A percentile compares a stretch with the other conserved stretches of the same genome.
phyloP scores from a whole-genome alignment of 2,329 filamentous ascomycete genomes.

The Penicillium freii region DNA sequence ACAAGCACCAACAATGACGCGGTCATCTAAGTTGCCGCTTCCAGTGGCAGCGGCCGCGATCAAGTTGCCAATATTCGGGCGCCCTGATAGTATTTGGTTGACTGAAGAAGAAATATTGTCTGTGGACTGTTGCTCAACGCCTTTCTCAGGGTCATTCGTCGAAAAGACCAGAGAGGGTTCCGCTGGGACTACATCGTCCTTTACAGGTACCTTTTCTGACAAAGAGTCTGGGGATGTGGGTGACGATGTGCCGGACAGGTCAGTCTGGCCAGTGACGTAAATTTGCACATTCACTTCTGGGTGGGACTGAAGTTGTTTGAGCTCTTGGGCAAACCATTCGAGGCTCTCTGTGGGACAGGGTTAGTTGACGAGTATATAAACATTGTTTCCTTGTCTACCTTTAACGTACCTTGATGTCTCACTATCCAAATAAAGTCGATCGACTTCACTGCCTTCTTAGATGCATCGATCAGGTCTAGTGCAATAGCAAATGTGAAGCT shows the following conservation, averaged over 20 bases:
- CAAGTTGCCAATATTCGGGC: neutral
- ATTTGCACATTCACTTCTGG: constrained; percentile 7
- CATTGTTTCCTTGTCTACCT: neutral
- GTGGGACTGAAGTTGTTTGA: constrained; percentile 3
- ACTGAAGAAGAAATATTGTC: neutral
- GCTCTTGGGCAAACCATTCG: neutral
- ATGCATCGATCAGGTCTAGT: neutral
- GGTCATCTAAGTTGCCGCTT: neutral
- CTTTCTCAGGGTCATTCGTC: neutral
- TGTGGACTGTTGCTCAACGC: neutral
- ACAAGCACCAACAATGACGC: constrained; percentile 2
- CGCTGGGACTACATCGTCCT: neutral
- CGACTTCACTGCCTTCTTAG: neutral
- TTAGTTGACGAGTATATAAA: neutral
- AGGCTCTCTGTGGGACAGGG: neutral
- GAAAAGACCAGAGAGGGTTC: neutral
- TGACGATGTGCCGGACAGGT: neutral
- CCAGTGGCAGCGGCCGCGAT: neutral
- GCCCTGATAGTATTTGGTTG: neutral
- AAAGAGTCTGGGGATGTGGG: neutral
- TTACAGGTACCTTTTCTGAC: neutral
- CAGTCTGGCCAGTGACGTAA: constrained; percentile 2
- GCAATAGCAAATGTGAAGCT: constrained; percentile 9
- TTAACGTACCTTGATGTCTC: neutral
- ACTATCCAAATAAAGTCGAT: constrained; percentile 4